Conservation (phyloP, 2,329 filamentous ascomycete genomes). For the Claviceps monticola region DNA sequence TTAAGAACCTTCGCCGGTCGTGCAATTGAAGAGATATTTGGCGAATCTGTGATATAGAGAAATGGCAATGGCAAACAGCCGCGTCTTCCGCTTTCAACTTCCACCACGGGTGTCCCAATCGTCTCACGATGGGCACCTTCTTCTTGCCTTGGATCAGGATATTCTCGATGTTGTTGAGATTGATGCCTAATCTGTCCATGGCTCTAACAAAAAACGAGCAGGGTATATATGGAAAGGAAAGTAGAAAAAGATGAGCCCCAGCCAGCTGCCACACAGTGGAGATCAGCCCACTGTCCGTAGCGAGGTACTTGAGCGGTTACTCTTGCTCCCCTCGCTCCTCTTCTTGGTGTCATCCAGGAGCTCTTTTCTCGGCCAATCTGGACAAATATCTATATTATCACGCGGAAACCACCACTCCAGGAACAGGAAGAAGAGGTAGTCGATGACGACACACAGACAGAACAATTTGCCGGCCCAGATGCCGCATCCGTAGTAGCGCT, state of each 20-base stretch:
- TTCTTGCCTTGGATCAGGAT: too few relatives aligned
- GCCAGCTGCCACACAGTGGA: too few relatives aligned
- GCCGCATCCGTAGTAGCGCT: slow-evolving; percentile 93
- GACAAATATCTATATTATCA: slow-evolving; percentile 74
- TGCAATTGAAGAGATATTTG: too few relatives aligned
- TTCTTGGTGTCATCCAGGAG: slow-evolving; percentile 18
- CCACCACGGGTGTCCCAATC: too few relatives aligned
- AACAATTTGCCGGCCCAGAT: slow-evolving; percentile 98
- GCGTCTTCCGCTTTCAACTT: too few relatives aligned
- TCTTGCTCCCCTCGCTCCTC: slow-evolving; percentile 12
- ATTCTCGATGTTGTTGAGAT: too few relatives aligned
- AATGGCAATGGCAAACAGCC: too few relatives aligned
- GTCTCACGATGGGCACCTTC: too few relatives aligned
- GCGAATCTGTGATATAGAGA: too few relatives aligned
- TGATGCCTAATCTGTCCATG: too few relatives aligned
- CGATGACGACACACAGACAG: slow-evolving; percentile 84
- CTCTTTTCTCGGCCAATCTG: slow-evolving; percentile 78
- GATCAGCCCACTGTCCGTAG: slow-evolving; percentile 11
- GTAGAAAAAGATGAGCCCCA: neutral
- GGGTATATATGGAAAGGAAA: neutral
- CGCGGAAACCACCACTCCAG: slow-evolving; percentile 79
- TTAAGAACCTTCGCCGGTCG: too few relatives aligned
- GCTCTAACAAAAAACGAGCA: too few relatives aligned
- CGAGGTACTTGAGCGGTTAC: slow-evolving; percentile 21
- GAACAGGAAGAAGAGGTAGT: slow-evolving; percentile 81